phyloP scores from a whole-genome alignment of 768 basidiomycete genomes.

The Mycena maculata region DNA sequence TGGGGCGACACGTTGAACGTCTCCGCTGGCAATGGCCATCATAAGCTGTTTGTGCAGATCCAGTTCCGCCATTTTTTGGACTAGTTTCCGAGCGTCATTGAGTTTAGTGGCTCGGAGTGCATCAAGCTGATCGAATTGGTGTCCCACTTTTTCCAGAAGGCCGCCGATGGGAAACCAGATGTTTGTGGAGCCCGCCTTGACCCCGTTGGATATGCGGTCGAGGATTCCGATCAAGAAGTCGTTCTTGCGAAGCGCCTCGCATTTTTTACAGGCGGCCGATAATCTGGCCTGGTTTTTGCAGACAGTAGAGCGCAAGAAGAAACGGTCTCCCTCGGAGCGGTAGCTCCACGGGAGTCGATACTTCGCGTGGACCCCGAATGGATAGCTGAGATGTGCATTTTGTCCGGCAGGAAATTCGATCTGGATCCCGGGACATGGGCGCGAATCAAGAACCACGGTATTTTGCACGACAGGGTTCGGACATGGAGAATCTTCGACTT shows the following conservation, averaged over 20 bases:
- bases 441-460: background rate
- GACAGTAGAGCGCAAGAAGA: background rate
- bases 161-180: slow-evolving; percentile 26
- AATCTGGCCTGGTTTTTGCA: background rate
- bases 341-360: slow-evolving; percentile 34
- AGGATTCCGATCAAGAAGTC: slow-evolving; percentile 21
- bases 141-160: slow-evolving; percentile 5
- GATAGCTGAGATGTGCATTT: slow-evolving; percentile 33
- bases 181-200: slow-evolving; percentile 17
- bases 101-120: slow-evolving; percentile 16
- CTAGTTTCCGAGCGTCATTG: slow-evolving; percentile 18
- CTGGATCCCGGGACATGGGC: background rate
- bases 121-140: slow-evolving; percentile 12
- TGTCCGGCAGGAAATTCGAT: background rate
- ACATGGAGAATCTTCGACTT: too few relatives aligned
- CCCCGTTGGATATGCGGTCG: slow-evolving; percentile 13
- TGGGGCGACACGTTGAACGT: slow-evolving; percentile 28
- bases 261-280: slow-evolving; percentile 1
- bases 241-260: slow-evolving; percentile 5
- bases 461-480: background rate
- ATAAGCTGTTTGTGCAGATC: slow-evolving; percentile 33
- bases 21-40: slow-evolving; percentile 29
- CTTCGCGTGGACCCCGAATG: slow-evolving; percentile 37
- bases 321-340: background rate
- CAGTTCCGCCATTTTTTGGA: background rate